Evolutionary conservation across 257 asterid genomes (phyloP), one percentile per base, ranked within the genome.

Genomic region (Cruciata laevipes): DNA sequence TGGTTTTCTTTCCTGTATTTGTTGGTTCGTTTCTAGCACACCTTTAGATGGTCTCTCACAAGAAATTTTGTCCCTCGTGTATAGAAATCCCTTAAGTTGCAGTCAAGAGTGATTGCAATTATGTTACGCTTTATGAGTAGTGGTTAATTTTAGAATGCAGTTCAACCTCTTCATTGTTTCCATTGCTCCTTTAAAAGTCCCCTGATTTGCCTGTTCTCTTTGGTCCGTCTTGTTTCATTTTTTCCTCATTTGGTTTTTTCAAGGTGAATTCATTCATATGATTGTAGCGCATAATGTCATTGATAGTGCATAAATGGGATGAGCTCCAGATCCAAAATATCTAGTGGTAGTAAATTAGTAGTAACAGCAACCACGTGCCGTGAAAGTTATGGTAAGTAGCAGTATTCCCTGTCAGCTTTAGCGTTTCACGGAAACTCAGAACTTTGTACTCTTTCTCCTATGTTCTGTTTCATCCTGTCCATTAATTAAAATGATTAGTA

Each of bases 351-450:
- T 55, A 56, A 21, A 35, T 7, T 2, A 10, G 33, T 4, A 20
- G 20, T 38, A 44, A 37, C 55, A 18, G 24, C 24, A 24, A 24
- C n/a, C 78, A 69, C 79, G 75, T 70, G 76, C 73, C 80, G 80
- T 71, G 51, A 24, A 71, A 69, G 80, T 32, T 52, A 59, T 65
- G 20, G 73, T 16, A 12, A 69, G n/a, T 32, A n/a, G 31, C 64
- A 27, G 38, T 59, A 25, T 60, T 60, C 23, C 11, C 33, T 6
- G 63, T 65, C 71, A 66, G 60, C 14, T 21, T 30, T 20, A 11
- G 20, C 35, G 1, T 35, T 65, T 64, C 58, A 66, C 70, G n/a
- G 60, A 65, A 65, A 47, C 27, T 65, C 60, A 65, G 59, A 65
- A 55, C n/a, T 55, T 27, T 40, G 16, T 71, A 40, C 44, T 33